Evolutionary conservation across 2,329 filamentous ascomycete genomes (phyloP).

Genomic region (Pseudocercospora crystallina): DNA sequence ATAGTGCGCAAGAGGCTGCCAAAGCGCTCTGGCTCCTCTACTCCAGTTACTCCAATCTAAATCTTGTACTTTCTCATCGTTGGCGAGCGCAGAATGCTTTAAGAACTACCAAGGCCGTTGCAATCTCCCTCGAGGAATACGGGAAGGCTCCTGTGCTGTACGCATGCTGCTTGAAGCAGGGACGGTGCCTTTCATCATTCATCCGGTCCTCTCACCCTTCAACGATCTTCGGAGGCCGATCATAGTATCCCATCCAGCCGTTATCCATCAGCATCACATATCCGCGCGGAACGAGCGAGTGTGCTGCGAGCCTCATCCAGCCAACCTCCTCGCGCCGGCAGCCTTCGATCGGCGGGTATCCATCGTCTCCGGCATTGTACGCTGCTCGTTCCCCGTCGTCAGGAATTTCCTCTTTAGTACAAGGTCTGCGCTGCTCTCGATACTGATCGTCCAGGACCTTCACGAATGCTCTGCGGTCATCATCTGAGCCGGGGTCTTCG

Average conservation of each 20-base stretch:
- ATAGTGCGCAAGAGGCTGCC: too few relatives aligned
- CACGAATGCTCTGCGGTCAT: neutral
- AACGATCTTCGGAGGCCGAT: constrained; percentile 3
- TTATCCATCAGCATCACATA: neutral
- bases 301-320: constrained; percentile 3
- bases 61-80: too few relatives aligned
- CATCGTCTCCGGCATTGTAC: neutral
- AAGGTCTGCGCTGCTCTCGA: neutral
- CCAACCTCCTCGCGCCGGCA: constrained; percentile 5
- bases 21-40: too few relatives aligned
- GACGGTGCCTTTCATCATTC: too few relatives aligned
- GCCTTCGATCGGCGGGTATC: constrained; percentile 3
- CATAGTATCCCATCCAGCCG: neutral
- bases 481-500: neutral
- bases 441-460: constrained; percentile 1
- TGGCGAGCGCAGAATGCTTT: too few relatives aligned
- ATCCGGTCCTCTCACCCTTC: too few relatives aligned
- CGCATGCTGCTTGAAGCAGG: too few relatives aligned
- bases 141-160: too few relatives aligned
- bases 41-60: too few relatives aligned
- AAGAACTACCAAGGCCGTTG: too few relatives aligned
- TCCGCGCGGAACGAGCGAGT: neutral
- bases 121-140: too few relatives aligned
- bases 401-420: neutral
- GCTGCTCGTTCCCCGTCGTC: neutral